Conservation (phyloP, 768 basidiomycete species). For the Suillus americanus region DNA sequence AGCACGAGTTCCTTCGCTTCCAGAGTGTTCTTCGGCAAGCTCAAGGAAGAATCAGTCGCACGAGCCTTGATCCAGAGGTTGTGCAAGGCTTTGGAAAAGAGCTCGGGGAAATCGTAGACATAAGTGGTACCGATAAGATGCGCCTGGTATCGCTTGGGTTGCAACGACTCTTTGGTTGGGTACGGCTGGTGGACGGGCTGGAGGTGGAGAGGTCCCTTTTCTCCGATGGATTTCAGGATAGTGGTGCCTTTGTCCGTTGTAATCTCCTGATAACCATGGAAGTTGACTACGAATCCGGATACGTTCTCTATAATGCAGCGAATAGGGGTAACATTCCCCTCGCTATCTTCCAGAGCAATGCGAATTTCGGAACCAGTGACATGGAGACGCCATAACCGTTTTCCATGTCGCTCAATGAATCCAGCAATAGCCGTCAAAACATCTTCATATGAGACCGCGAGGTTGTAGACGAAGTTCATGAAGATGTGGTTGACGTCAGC, state of each 20-base stretch:
- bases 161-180: conserved; percentile 96
- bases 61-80: conserved; percentile 86
- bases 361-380: conserved; percentile 98
- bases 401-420: conserved; percentile 98
- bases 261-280: conserved; percentile 97
- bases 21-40: conserved; percentile 74
- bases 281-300: conserved; percentile 98
- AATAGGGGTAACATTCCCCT: conserved; percentile 94
- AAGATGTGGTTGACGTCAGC: conserved; percentile 99
- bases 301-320: conserved; percentile 99
- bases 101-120: conserved; percentile 98
- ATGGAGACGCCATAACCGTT: conserved; percentile 96
- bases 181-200: conserved; percentile 93
- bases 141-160: conserved; percentile 98
- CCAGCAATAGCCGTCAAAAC: conserved; percentile 97
- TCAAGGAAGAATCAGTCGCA: conserved; percentile 59
- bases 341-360: conserved; percentile 89
- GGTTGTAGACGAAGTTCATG: conserved; percentile 98
- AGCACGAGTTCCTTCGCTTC: conserved; percentile 89
- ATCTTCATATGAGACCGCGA: conserved; percentile 93
- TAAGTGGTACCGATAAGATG: conserved; percentile 98
- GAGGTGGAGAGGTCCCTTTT: conserved; percentile 94
- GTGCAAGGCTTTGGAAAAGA: conserved; percentile 95
- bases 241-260: conserved; percentile 93
- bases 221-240: conserved; percentile 97